These are phyloP conservation scores for Pascua sp. DNA, from an alignment of 1,284 basidiomycete genomes.

Conservation along the genomic window DNA sequence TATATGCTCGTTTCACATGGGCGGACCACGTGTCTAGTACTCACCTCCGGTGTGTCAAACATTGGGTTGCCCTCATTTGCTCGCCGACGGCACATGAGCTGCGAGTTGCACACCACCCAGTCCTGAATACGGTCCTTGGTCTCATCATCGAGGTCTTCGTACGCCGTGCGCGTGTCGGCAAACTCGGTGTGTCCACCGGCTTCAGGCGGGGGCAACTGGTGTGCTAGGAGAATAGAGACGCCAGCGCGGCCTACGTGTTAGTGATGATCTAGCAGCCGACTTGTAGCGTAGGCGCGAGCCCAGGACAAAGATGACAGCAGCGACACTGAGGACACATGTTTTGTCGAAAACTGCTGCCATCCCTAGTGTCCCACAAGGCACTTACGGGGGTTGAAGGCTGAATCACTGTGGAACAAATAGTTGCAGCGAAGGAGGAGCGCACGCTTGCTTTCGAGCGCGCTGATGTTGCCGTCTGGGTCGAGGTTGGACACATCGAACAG, in stretches of 20 bases:
- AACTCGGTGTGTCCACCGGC: constrained; percentile 23
- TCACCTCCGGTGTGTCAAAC: not conserved
- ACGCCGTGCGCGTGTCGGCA: constrained; percentile 21
- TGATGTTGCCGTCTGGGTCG: constrained; percentile 16
- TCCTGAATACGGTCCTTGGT: constrained; percentile 33
- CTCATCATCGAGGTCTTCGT: constrained; percentile 12
- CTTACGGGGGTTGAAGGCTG: constrained; percentile 20
- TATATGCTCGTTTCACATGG: no score
- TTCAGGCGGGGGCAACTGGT: constrained; percentile 16
- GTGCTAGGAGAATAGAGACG: constrained; percentile 18
- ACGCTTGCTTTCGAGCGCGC: constrained; percentile 9
- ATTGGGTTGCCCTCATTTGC: constrained; percentile 17
- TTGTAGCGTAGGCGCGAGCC: no score
- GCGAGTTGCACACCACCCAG: constrained; percentile 31
- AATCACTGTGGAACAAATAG: constrained; percentile 19
- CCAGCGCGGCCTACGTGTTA: constrained; percentile 10
- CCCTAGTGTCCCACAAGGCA: no score
- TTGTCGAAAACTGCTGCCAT: no score
- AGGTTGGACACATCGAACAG: constrained; percentile 24
- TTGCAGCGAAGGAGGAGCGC: not conserved
- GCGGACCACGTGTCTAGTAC: no score
- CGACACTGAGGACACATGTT: no score
- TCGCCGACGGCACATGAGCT: constrained; percentile 27
- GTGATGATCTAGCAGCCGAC: no score
- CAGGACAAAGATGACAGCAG: no score